These are phyloP conservation scores for Boletus reticuloceps DNA, from an alignment of 768 basidiomycete genomes.

Conservation along the genomic window DNA sequence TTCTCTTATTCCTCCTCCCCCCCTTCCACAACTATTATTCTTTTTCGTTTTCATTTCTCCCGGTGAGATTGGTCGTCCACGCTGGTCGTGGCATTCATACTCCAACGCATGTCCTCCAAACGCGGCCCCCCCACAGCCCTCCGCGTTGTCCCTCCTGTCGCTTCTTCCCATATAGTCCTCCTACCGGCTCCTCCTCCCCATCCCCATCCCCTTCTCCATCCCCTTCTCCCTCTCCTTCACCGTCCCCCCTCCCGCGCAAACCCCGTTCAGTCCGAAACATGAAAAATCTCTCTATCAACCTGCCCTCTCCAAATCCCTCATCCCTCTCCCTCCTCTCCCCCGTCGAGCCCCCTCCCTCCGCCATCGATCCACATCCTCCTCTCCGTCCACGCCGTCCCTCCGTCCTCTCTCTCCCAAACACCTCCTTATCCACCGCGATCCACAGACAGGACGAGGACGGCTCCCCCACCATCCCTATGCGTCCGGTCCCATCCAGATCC, in stretches of 20 bases:
- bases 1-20: too few species aligned
- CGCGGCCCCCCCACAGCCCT: constrained; percentile 40
- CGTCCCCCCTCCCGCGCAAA: neutral
- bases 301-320: constrained; percentile 33
- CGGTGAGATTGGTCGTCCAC: constrained; percentile 15
- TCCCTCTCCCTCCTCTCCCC: constrained; percentile 26
- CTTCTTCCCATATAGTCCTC: constrained; percentile 32
- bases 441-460: constrained; percentile 66
- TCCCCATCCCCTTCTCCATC: constrained; percentile 8
- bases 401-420: constrained; percentile 62
- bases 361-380: constrained; percentile 18
- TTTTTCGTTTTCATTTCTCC: too few species aligned
- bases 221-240: neutral
- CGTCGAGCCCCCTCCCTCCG: constrained; percentile 27
- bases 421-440: constrained; percentile 48
- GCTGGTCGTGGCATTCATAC: constrained; percentile 35
- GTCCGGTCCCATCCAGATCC: constrained; percentile 78
- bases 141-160: constrained; percentile 45
- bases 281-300: constrained; percentile 72
- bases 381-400: constrained; percentile 62
- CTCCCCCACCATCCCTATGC: constrained; percentile 67
- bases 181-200: too few species aligned
- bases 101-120: constrained; percentile 23
- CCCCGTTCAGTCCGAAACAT: constrained; percentile 48
- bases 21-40: too few species aligned